phyloP scores from a whole-genome alignment of 1,284 basidiomycete species.

The Gymnopus androsaceus region DNA sequence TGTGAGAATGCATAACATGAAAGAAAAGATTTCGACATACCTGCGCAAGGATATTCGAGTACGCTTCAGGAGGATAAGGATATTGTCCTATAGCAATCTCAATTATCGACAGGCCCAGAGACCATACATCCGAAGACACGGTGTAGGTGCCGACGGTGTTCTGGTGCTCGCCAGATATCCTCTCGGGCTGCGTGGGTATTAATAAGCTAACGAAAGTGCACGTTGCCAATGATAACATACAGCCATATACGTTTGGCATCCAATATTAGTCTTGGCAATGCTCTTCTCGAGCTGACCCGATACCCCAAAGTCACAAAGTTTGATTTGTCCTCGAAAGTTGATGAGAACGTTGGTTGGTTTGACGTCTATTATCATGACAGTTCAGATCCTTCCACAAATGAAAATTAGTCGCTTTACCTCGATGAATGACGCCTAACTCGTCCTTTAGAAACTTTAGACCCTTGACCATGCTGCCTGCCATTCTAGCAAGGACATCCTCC shows the following conservation, averaged over 20 bases:
- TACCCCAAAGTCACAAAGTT: slow-evolving; percentile 97
- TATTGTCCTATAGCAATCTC: slow-evolving; percentile 92
- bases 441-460: slow-evolving; percentile 97
- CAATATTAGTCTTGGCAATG: slow-evolving; percentile 97
- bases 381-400: too few species aligned
- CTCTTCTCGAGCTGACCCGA: slow-evolving; percentile 97
- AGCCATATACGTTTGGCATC: slow-evolving; percentile 99
- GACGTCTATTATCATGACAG: slow-evolving; percentile 61
- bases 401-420: slow-evolving; percentile 52
- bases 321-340: slow-evolving; percentile 87
- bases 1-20: neutral
- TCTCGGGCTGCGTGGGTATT: slow-evolving; percentile 69
- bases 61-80: slow-evolving; percentile 98
- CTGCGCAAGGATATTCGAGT: slow-evolving; percentile 86
- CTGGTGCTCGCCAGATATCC: slow-evolving; percentile 92
- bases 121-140: slow-evolving; percentile 98
- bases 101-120: slow-evolving; percentile 93
- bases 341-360: slow-evolving; percentile 98
- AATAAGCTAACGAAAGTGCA: slow-evolving; percentile 10
- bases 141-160: slow-evolving; percentile 90
- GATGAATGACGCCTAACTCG: slow-evolving; percentile 94
- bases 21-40: neutral
- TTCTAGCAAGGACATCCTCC: slow-evolving; percentile 84
- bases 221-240: slow-evolving; percentile 49
- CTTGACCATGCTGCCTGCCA: slow-evolving; percentile 83